phyloP scores from a whole-genome alignment of 78 protist species.

The Speleostelium caveatum region DNA sequence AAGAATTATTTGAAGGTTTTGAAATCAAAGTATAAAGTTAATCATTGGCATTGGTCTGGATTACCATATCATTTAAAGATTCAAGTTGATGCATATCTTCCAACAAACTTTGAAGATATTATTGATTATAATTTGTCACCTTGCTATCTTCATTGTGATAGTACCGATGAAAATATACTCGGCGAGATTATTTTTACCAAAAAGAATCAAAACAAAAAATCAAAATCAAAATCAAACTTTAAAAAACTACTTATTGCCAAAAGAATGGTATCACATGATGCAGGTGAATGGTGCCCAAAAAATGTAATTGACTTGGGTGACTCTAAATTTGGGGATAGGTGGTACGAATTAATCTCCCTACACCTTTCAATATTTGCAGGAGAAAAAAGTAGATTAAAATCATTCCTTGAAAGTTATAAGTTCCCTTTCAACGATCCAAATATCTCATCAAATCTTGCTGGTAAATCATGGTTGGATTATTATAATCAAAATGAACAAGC shows the following conservation, averaged over 20 bases:
- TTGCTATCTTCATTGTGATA: constrained; percentile 65
- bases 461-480: constrained; percentile 14
- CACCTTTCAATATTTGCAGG: constrained; percentile 70
- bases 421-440: background rate
- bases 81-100: constrained; percentile 1
- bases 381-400: constrained; percentile 21
- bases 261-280: background rate
- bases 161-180: constrained; percentile 62
- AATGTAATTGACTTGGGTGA: constrained; percentile 74
- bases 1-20: background rate
- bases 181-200: constrained; percentile 26
- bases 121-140: constrained; percentile 29
- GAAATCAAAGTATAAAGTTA: background rate
- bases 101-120: background rate
- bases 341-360: constrained; percentile 70
- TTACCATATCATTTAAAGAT: constrained; percentile 31
- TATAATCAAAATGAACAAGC: constrained; percentile 14
- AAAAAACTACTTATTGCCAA: background rate
- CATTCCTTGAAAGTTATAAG: constrained; percentile 17
- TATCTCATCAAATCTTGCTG: too few relatives aligned
- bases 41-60: constrained; percentile 77
- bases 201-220: background rate
- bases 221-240: background rate
- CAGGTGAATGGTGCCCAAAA: constrained; percentile 33
- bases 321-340: constrained; percentile 50